Conservation (phyloP, 2,329 filamentous ascomycete genomes). For the Fusarium tjaetaba region DNA sequence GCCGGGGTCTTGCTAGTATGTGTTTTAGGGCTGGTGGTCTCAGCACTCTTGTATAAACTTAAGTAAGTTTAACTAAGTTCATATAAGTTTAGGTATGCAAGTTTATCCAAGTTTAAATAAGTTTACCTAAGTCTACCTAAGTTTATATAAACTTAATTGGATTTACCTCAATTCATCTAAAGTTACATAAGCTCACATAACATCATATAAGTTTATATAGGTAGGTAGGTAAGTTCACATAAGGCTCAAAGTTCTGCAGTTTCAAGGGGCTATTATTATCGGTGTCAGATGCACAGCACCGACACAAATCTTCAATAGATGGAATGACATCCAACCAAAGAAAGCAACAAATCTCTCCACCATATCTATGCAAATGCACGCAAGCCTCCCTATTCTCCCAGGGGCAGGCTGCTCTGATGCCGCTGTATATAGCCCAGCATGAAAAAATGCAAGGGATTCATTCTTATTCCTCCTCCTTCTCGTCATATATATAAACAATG, state of each 20-base stretch:
- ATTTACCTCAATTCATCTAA: neutral
- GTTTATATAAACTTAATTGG: neutral
- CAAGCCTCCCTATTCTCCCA: neutral
- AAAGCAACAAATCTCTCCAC: conserved; percentile 32
- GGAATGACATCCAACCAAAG: conserved; percentile 8
- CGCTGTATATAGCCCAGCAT: conserved; percentile 13
- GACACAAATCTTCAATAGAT: conserved; percentile 7
- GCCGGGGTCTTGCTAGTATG: conserved; percentile 44
- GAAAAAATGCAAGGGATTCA: conserved; percentile 16
- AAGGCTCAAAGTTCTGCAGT: neutral
- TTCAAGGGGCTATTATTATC: conserved; percentile 15
- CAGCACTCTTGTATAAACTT: neutral
- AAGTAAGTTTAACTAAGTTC: neutral
- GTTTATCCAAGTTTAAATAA: too few species aligned
- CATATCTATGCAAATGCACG: conserved; percentile 40
- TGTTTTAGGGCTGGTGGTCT: conserved; percentile 41
- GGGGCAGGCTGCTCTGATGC: conserved; percentile 2
- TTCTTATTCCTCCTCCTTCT: conserved; percentile 25
- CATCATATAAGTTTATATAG: neutral
- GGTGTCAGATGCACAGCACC: conserved; percentile 17
- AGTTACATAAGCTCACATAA: neutral
- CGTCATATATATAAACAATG: conserved; percentile 14
- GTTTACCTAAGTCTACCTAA: too few species aligned
- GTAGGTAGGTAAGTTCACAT: fast-evolving
- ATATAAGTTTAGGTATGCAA: neutral